A percentile compares a stretch with the other conserved stretches of the same genome.
phyloP scores from a whole-genome alignment of 129 eudicot species.

The Oenanthe sinensis region DNA sequence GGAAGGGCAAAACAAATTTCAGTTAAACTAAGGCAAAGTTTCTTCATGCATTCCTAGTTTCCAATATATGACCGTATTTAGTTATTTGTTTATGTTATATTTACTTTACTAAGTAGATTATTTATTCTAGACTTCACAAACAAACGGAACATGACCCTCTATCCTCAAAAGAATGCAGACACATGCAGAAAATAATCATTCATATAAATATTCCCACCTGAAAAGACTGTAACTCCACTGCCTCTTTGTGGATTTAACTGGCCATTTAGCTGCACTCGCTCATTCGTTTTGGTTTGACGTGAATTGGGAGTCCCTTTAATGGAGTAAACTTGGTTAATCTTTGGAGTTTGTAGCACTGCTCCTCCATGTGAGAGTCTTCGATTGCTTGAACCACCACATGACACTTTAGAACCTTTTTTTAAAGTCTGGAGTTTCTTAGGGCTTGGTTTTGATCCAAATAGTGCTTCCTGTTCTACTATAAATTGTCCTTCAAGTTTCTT shows the following conservation, averaged over 20 bases:
- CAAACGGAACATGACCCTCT: not conserved
- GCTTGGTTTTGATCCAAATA: slow-evolving; percentile 94
- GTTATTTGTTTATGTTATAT: too few relatives aligned
- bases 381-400: slow-evolving; percentile 64
- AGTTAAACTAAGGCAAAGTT: not conserved
- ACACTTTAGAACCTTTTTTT: slow-evolving; percentile 60
- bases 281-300: slow-evolving; percentile 49
- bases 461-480: slow-evolving; percentile 79
- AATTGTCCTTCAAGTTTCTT: slow-evolving; percentile 91
- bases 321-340: slow-evolving; percentile 36
- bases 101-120: too few relatives aligned
- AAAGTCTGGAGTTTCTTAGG: slow-evolving; percentile 64
- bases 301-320: slow-evolving; percentile 62
- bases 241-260: slow-evolving; percentile 26
- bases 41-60: not conserved
- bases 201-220: slow-evolving; percentile 37
- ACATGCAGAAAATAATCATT: not conserved
- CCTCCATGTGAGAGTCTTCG: slow-evolving; percentile 78
- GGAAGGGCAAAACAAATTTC: not conserved
- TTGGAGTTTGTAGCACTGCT: slow-evolving; percentile 56
- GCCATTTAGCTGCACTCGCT: slow-evolving; percentile 20
- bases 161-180: not conserved
- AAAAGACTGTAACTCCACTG: slow-evolving; percentile 40
- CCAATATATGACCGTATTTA: not conserved
- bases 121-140: not conserved